Evolutionary conservation across 805 yeast genomes (phyloP).

Genomic region (Myxozyma vanderwaltii): DNA sequence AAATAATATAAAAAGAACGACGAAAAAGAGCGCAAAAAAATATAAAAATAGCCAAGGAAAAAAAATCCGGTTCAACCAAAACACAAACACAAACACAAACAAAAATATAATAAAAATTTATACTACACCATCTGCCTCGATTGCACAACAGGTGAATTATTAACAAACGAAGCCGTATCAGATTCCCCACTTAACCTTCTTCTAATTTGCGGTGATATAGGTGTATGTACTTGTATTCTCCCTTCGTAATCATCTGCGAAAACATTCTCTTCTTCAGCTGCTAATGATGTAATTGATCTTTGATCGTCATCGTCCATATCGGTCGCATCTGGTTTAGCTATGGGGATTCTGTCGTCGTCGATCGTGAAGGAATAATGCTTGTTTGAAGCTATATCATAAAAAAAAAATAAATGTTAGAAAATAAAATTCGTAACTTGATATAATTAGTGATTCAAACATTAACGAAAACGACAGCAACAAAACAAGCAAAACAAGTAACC

Average conservation of each 20-base stretch:
- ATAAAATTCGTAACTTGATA: background rate
- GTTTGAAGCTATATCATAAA: background rate
- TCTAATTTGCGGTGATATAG: background rate
- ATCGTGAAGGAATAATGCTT: background rate
- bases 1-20: background rate
- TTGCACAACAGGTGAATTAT: constrained; percentile 17
- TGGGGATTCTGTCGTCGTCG: constrained; percentile 26
- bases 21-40: background rate
- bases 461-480: background rate
- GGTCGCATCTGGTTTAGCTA: constrained; percentile 14
- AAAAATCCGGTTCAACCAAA: background rate
- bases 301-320: constrained; percentile 1
- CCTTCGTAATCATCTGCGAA: background rate
- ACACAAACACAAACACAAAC: background rate
- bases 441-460: background rate
- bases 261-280: background rate
- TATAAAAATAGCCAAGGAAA: background rate
- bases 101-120: background rate
- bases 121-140: constrained; percentile 15
- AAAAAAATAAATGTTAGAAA: background rate
- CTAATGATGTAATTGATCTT: constrained; percentile 11
- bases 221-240: background rate
- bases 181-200: background rate
- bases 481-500: background rate
- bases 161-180: constrained; percentile 9